These are phyloP conservation scores for Dichotomopilus funicola DNA, from an alignment of 2,329 filamentous ascomycete genomes.

Conservation along the genomic window DNA sequence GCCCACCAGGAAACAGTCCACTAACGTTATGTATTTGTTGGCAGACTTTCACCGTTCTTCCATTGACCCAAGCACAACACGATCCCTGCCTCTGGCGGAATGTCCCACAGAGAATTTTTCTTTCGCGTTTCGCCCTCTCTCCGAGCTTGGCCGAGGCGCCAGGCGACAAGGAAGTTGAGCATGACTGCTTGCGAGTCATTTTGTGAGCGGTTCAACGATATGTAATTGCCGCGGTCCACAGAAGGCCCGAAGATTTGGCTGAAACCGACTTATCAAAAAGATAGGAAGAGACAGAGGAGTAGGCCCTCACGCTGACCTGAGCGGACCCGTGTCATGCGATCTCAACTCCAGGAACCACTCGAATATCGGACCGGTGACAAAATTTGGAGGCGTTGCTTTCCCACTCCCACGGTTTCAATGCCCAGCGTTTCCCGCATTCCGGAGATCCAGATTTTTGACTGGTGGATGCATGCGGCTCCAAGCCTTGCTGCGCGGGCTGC, in stretches of 20 bases:
- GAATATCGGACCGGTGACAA: too few relatives aligned
- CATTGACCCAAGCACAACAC: neutral
- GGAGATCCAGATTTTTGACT: neutral
- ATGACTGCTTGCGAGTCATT: constrained; percentile 17
- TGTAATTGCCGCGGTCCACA: constrained; percentile 18
- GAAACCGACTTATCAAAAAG: neutral
- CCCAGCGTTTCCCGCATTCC: neutral
- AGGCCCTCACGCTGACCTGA: too few relatives aligned
- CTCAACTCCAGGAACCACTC: too few relatives aligned
- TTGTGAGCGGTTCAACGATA: constrained; percentile 6
- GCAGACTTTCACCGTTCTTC: too few relatives aligned
- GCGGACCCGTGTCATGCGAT: too few relatives aligned
- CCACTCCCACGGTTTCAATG: neutral
- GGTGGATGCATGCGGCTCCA: neutral
- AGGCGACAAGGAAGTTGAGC: constrained; percentile 7
- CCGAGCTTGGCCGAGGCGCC: constrained; percentile 16
- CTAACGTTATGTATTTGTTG: too few relatives aligned
- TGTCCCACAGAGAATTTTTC: constrained; percentile 4
- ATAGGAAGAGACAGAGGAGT: neutral
- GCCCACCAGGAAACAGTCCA: too few relatives aligned
- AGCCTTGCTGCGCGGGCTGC: constrained; percentile 11
- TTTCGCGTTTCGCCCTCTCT: constrained; percentile 1
- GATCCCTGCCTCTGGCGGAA: neutral
- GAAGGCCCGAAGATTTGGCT: constrained; percentile 19
- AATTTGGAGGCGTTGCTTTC: neutral